Evolutionary conservation across 2,329 filamentous ascomycete species (phyloP).

Genomic region (Aspergillus vadensis): DNA sequence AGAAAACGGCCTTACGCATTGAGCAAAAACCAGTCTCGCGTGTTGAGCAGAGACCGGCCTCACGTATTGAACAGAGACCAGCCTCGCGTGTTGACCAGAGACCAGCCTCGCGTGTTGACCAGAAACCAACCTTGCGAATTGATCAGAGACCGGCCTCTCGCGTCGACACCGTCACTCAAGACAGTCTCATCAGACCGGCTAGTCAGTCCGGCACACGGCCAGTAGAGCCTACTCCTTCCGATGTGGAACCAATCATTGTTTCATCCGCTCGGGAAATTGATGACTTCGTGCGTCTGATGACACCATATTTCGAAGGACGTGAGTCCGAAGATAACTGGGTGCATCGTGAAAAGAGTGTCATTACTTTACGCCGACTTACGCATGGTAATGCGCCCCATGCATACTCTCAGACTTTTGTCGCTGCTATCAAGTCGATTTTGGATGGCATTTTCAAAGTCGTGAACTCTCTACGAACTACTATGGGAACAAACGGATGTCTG

Average conservation of each 20-base stretch:
- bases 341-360: conserved; percentile 77
- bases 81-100: too few species aligned
- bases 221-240: too few species aligned
- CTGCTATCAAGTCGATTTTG: conserved; percentile 70
- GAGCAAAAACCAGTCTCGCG: not conserved
- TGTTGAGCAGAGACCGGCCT: not conserved
- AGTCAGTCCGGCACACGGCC: not conserved
- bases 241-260: conserved; percentile 78
- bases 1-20: not conserved
- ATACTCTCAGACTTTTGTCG: conserved; percentile 70
- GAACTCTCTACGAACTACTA: conserved; percentile 81
- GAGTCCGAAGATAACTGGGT: conserved; percentile 93
- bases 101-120: too few species aligned
- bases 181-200: too few species aligned
- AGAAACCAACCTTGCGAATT: too few species aligned
- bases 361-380: conserved; percentile 73
- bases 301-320: conserved; percentile 77
- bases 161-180: too few species aligned
- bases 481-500: conserved; percentile 82
- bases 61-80: conserved; percentile 30
- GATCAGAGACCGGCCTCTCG: too few species aligned
- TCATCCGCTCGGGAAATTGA: conserved; percentile 87
- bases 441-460: conserved; percentile 88
- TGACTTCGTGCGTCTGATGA: conserved; percentile 81
- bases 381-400: conserved; percentile 82